phyloP scores from a whole-genome alignment of 306 rosid species.

The Castanopsis chinensis region DNA sequence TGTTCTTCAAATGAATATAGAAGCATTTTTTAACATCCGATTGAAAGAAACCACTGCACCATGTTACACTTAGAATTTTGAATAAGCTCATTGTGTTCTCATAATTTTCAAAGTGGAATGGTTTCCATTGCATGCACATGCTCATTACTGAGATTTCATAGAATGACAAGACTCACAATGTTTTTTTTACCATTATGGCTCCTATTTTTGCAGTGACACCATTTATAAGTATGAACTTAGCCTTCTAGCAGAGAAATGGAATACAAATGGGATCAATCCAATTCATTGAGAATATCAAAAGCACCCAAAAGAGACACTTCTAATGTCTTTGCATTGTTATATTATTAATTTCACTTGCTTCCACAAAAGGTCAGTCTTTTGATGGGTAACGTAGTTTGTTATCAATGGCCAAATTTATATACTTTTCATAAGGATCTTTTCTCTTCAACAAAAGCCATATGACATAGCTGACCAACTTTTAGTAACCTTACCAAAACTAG shows the following conservation, averaged over 20 bases:
- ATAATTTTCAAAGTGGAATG: not conserved
- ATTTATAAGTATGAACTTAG: too few relatives aligned
- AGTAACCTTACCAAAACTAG: not conserved
- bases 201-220: not conserved
- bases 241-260: not conserved
- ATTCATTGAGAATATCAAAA: not conserved
- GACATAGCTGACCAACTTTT: not conserved
- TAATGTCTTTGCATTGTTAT: not conserved
- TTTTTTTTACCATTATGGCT: not conserved
- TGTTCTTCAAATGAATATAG: not conserved
- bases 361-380: not conserved
- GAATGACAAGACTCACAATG: not conserved
- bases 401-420: not conserved
- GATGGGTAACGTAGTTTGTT: not conserved
- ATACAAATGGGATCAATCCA: not conserved
- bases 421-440: not conserved
- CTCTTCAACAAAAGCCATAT: not conserved
- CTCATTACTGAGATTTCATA: not conserved
- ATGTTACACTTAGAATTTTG: not conserved
- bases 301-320: not conserved
- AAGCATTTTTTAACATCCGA: not conserved
- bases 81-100: not conserved
- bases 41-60: not conserved
- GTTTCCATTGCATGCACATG: not conserved
- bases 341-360: not conserved